A percentile compares a stretch with the other conserved stretches of the same genome.
Conservation (phyloP, 2,329 filamentous ascomycete species). For the Bipolaris sorokiniana region DNA sequence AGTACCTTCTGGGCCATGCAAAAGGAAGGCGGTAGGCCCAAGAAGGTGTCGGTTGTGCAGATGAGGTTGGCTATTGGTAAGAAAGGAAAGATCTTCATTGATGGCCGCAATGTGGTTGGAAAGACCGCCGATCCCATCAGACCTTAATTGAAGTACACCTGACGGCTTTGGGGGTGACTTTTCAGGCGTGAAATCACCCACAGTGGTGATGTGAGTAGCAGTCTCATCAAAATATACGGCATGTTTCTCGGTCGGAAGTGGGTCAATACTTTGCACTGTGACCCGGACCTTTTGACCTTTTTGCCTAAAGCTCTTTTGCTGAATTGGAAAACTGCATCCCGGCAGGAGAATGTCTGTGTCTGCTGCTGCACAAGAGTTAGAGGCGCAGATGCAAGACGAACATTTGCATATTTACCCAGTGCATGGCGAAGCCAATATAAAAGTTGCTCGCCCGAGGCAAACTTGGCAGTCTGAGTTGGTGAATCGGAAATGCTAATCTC, state of each 20-base stretch:
- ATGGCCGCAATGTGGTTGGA: constrained; percentile 67
- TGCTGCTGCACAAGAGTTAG: constrained; percentile 49
- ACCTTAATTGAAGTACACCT: constrained; percentile 37
- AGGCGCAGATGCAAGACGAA: not conserved
- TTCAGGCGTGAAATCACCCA: constrained; percentile 16
- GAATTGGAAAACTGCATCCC: constrained; percentile 72
- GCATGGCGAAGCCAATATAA: constrained; percentile 39
- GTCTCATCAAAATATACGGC: constrained; percentile 41
- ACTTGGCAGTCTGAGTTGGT: constrained; percentile 26
- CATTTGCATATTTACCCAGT: constrained; percentile 34
- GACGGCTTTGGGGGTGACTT: constrained; percentile 15
- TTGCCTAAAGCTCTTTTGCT: constrained; percentile 52
- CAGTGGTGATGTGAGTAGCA: constrained; percentile 30
- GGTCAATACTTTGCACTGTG: constrained; percentile 62
- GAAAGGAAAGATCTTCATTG: constrained; percentile 66
- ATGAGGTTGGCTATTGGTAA: constrained; percentile 26
- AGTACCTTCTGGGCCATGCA: constrained; percentile 83
- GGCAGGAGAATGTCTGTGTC: constrained; percentile 72
- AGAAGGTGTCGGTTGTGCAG: constrained; percentile 36
- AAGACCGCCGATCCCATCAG: constrained; percentile 70
- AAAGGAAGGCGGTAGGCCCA: constrained; percentile 64
- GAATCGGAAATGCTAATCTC: constrained; percentile 30
- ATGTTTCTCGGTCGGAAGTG: constrained; percentile 33
- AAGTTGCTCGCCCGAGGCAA: constrained; percentile 36
- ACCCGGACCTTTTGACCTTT: constrained; percentile 63